A percentile compares a stretch with the other conserved stretches of the same genome.
phyloP scores from a whole-genome alignment of 257 asterid genomes.

The Striga asiatica region DNA sequence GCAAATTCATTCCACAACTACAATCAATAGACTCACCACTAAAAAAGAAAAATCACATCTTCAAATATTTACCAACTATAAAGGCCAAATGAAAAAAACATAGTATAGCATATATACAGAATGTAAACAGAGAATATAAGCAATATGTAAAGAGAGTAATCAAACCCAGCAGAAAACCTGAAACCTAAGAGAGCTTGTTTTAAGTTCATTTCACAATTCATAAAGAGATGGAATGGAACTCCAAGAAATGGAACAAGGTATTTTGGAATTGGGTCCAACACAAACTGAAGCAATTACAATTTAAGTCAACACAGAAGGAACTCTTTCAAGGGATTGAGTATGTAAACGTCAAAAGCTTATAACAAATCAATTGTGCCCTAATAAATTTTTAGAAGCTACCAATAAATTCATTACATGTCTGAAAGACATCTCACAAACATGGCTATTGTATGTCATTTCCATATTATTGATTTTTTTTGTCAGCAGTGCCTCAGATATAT shows the following conservation, averaged over 20 bases:
- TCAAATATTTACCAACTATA: no score
- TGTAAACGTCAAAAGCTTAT: neutral
- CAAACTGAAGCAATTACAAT: constrained; percentile 1
- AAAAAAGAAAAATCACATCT: no score
- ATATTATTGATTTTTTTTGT: no score
- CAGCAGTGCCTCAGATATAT: neutral
- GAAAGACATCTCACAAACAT: neutral
- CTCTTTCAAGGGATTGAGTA: constrained; percentile 1
- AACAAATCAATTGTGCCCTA: neutral
- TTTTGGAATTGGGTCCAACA: no score
- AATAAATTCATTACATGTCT: neutral
- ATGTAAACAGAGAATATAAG: no score
- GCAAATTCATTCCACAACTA: no score
- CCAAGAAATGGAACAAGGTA: neutral
- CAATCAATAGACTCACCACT: no score
- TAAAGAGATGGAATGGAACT: neutral
- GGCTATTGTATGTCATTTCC: no score
- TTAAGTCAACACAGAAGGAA: neutral
- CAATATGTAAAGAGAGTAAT: no score
- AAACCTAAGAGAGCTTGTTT: constrained; percentile 4
- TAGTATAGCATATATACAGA: no score
- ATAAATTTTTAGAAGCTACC: constrained; percentile 5
- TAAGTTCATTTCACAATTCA: neutral
- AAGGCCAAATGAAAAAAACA: no score
- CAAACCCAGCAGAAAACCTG: constrained; percentile 2